phyloP scores from a whole-genome alignment of 352 stramenopile species.

The Phytopythium chamaehyphon region DNA sequence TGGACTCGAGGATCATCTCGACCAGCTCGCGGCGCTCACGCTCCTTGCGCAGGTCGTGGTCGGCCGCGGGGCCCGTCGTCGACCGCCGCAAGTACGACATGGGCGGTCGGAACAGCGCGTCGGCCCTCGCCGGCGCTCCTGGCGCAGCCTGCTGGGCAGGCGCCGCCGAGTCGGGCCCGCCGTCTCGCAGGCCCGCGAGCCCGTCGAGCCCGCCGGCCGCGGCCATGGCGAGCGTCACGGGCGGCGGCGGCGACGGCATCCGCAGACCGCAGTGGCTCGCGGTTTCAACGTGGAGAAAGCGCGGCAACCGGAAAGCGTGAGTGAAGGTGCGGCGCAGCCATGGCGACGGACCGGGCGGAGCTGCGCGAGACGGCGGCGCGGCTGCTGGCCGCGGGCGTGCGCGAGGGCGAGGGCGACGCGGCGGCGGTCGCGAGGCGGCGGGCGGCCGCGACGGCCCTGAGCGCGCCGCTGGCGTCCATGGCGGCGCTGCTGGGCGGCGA shows the following conservation, averaged over 20 bases:
- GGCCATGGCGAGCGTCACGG: conserved; percentile 1
- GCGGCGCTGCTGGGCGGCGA: conserved; percentile 13
- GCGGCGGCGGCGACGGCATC: conserved; percentile 25
- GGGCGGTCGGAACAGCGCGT: conserved; percentile 18
- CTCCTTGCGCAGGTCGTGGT: conserved; percentile 50
- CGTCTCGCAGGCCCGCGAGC: background rate
- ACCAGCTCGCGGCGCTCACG: conserved; percentile 61
- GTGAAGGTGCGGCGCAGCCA: conserved; percentile 9
- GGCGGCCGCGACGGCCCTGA: conserved; percentile 32
- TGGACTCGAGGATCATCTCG: conserved; percentile 72
- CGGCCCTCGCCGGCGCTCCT: background rate
- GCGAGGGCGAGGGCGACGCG: conserved; percentile 21
- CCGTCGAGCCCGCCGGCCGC: background rate
- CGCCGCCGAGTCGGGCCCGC: conserved; percentile 2
- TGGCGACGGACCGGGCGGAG: too few species aligned
- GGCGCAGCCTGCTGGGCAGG: background rate
- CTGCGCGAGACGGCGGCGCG: conserved; percentile 28
- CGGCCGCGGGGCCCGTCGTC: conserved; percentile 10
- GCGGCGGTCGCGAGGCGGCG: conserved; percentile 12
- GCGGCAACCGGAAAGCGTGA: conserved; percentile 10
- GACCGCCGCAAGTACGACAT: conserved; percentile 32
- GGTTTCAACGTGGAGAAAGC: background rate
- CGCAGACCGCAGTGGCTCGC: too few species aligned
- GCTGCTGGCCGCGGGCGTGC: conserved; percentile 54
- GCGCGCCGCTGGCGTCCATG: conserved; percentile 28